Evolutionary conservation across 2,329 filamentous ascomycete genomes (phyloP), one percentile per base, ranked within the genome.

Genomic region (Fusarium acutatum): DNA sequence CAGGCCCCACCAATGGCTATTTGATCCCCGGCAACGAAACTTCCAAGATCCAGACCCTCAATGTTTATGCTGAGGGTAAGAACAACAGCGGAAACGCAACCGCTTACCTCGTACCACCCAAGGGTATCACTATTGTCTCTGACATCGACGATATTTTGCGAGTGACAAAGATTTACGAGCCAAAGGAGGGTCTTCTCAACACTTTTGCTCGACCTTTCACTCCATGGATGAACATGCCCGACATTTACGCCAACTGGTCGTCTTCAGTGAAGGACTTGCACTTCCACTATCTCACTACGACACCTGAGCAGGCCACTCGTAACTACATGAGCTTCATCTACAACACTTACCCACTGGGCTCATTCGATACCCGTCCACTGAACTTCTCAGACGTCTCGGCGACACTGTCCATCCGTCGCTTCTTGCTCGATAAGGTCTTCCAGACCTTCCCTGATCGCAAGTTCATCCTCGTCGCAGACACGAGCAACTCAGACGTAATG

Each of bases 301-400:
- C 93, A 0, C 93, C 93, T 0, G 93, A 95, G 82, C 93, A 95
- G 80, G 87, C 90, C 9, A 94, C 93, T 1, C 86, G 93, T 46
- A 92, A 91, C 74, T 95, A 95, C 83, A 94, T 94, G 92, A 88
- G 92, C 67, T 92, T 92, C 81, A 94, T 95, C 80, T 95, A 93
- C 85, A 88, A 89, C 77, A 94, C 88, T 12, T 95, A 95, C 79
- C 93, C 93, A 0, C 88, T 91, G 20, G 93, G 93, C 47, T 93
- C 90, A 46, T 94, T 94, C 79, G 93, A 95, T 77, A 94, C 92
- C 3, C 88, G 92, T 0, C 93, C 93, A 0, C 87, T 95, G 26
- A 95, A 95, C 84, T 94, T 95, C 83, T 92, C 88, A n/a, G 92
- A 95, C 72, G 85, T 93, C 18, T 85, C 83, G n/a, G 92, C 91